Evolutionary conservation across 2,329 filamentous ascomycete species (phyloP), one percentile per base, ranked within the genome.

Genomic region (Fusarium pseudoanthophilum): DNA sequence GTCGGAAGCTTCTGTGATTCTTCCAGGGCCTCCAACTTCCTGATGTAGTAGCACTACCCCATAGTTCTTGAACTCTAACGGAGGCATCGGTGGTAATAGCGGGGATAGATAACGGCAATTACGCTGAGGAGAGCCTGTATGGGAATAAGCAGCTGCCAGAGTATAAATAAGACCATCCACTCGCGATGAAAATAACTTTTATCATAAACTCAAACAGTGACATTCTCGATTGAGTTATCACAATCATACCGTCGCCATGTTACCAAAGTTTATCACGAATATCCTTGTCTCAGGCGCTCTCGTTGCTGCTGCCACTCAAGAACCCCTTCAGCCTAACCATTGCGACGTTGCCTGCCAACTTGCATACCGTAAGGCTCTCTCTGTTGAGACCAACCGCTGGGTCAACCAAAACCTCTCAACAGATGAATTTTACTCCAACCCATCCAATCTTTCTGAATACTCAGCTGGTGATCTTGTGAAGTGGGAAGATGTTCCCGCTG

Each of bases 341-440:
- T 70, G 67, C 42, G 67, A 69, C n/a, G 32, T 26, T 5, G 16
- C 45, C 10, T 70, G 67, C 40, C 67, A 69, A 15, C 36, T 26
- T 7, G n/a, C 18, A 5, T 70, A 69, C 4, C 67, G 65, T 13
- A 30, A 37, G 20, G 30, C 24, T 48, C 45, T 69, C 2, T 11
- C 51, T 4, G 1, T 13, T 0, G 67, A 69, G 11, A 7, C 58
- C 2, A 30, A 18, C 5, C 28, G 52, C 20, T 70, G 60, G 67
- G 67, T 71, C 10, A 70, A 71, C 39, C 37, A 34, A 1, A 64
- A 71, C 3, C 4, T 71, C 4, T 26, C 53, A 1, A 60, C 53
- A 0, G 66, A 71, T 4, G n/a, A 42, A 0, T 71, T 71, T 24
- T 71, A 71, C 39, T n/a, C 60, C 4, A 71, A 61, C 11, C 66